Percentiles rank a stretch among this genome's conserved stretches.
phyloP scores from a whole-genome alignment of 805 yeast genomes.

The Pichia gijzeniarum region DNA sequence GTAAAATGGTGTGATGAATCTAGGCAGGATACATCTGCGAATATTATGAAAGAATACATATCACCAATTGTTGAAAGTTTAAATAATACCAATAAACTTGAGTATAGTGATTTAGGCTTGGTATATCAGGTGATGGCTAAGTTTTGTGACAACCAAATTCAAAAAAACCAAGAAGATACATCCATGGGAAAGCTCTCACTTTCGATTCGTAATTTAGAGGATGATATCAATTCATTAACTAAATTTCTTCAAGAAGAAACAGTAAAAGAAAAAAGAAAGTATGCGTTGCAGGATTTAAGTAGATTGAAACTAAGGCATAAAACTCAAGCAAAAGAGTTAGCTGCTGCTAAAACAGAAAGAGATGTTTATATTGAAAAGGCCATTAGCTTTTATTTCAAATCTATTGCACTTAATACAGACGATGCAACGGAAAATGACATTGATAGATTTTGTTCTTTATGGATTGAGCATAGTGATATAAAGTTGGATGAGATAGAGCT shows the following conservation, averaged over 20 bases:
- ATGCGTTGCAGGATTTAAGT: constrained; percentile 46
- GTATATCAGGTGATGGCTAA: constrained; percentile 58
- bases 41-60: constrained; percentile 53
- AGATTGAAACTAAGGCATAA: constrained; percentile 42
- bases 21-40: constrained; percentile 56
- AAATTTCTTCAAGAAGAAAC: constrained; percentile 35
- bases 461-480: constrained; percentile 52
- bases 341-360: constrained; percentile 32
- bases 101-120: constrained; percentile 27
- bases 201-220: constrained; percentile 29
- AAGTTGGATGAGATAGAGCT: constrained; percentile 33
- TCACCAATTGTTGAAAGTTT: constrained; percentile 33
- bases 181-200: constrained; percentile 36
- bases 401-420: constrained; percentile 38
- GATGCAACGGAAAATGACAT: constrained; percentile 46
- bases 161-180: constrained; percentile 37
- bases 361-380: constrained; percentile 41
- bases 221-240: constrained; percentile 46
- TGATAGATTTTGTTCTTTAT: constrained; percentile 75
- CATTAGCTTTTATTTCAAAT: constrained; percentile 49
- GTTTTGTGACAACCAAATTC: constrained; percentile 65
- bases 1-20: constrained; percentile 71
- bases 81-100: constrained; percentile 18
- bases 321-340: constrained; percentile 44
- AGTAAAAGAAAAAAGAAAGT: constrained; percentile 38